Percentiles rank a stretch among this genome's conserved stretches.
phyloP scores from a whole-genome alignment of 768 basidiomycete genomes.

The Lactifluus subvellereus region DNA sequence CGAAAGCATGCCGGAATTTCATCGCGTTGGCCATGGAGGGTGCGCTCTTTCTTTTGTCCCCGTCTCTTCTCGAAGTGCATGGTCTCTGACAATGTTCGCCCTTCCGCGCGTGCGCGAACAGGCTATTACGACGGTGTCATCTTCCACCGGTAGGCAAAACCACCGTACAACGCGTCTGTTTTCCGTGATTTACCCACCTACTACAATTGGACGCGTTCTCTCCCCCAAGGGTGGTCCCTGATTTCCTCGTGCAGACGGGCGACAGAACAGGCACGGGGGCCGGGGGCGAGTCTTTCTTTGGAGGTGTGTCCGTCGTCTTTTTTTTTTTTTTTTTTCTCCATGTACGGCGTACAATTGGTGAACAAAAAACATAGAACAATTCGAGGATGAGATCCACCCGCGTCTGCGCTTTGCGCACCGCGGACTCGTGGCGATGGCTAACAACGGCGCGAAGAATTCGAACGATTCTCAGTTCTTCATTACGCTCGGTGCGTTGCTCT shows the following conservation, averaged over 20 bases:
- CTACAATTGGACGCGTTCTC: neutral
- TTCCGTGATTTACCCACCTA: neutral
- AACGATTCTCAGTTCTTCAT: constrained; percentile 97
- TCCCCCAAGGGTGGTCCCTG: constrained; percentile 64
- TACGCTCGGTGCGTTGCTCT: constrained; percentile 62
- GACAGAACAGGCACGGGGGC: constrained; percentile 87
- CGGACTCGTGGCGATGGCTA: constrained; percentile 92
- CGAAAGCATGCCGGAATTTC: constrained; percentile 90
- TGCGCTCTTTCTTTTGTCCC: constrained; percentile 35
- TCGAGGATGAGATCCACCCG: constrained; percentile 92
- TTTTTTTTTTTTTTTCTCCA: neutral
- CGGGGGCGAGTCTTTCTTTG: constrained; percentile 94
- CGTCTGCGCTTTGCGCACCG: constrained; percentile 85
- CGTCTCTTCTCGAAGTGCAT: neutral
- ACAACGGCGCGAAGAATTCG: constrained; percentile 76
- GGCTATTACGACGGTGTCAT: constrained; percentile 96
- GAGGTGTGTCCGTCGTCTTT: constrained; percentile 44
- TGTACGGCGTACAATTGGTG: neutral
- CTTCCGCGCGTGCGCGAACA: constrained; percentile 29
- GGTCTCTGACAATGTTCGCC: neutral
- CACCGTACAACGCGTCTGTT: no score
- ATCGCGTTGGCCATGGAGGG: constrained; percentile 86
- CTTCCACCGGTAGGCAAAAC: constrained; percentile 66
- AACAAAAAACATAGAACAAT: constrained; percentile 56
- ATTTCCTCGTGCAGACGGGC: constrained; percentile 92